Percentiles rank a stretch among this genome's conserved stretches.
These are phyloP conservation scores for Elsinoe necatrix DNA, from an alignment of 2,329 filamentous ascomycete species.

Conservation along the genomic window DNA sequence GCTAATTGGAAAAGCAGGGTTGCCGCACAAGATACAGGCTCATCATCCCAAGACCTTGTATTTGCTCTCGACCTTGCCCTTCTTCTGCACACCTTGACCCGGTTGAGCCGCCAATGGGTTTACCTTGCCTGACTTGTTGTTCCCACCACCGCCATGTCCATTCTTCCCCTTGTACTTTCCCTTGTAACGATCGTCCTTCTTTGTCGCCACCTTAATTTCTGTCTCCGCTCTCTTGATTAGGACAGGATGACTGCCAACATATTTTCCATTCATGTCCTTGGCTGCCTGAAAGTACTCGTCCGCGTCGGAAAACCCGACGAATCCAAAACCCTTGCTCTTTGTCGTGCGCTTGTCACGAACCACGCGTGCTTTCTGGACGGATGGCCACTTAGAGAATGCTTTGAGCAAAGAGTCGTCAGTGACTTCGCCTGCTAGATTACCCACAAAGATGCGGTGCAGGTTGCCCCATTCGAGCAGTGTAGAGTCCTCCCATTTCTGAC, in stretches of 20 bases:
- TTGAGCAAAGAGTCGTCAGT: slow-evolving; percentile 94
- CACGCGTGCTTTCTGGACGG: slow-evolving; percentile 85
- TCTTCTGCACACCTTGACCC: slow-evolving; percentile 32
- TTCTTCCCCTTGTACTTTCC: slow-evolving; percentile 39
- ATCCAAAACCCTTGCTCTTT: slow-evolving; percentile 93
- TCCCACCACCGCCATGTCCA: slow-evolving; percentile 16
- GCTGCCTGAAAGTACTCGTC: slow-evolving; percentile 96
- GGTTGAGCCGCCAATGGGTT: slow-evolving; percentile 31
- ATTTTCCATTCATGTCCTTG: slow-evolving; percentile 98
- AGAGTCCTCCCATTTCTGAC: slow-evolving; percentile 85
- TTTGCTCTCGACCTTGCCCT: slow-evolving; percentile 33
- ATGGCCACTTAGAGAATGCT: slow-evolving; percentile 80
- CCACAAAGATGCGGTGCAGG: slow-evolving; percentile 87
- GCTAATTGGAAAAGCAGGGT: neutral
- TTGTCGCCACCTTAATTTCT: slow-evolving; percentile 72
- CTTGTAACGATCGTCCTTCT: slow-evolving; percentile 35
- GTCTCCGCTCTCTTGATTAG: slow-evolving; percentile 76
- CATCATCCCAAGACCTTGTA: slow-evolving; percentile 31
- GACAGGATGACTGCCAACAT: slow-evolving; percentile 90
- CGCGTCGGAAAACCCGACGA: slow-evolving; percentile 89
- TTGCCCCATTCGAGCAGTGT: slow-evolving; percentile 93
- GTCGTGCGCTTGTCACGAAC: slow-evolving; percentile 92
- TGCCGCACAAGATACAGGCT: neutral
- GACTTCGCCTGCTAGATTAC: slow-evolving; percentile 92
- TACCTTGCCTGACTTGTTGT: slow-evolving; percentile 36